Evolutionary conservation across 257 asterid species (phyloP), one percentile per base, ranked within the genome.

Genomic region (Eucommia ulmoides): DNA sequence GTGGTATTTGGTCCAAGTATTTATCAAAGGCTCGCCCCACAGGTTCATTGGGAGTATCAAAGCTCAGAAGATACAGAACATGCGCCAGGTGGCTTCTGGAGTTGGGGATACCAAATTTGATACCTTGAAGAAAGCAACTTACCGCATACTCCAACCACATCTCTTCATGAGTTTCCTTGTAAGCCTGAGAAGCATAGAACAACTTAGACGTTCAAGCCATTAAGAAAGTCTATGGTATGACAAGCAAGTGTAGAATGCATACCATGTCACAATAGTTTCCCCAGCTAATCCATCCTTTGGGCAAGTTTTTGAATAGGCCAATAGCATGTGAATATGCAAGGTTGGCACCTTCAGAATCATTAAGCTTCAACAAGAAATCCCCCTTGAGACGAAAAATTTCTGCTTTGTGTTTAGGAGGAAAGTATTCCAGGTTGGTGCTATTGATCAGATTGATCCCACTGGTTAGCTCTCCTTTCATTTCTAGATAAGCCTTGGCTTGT

Each of bases 271-370:
- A 91, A 70, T 83, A 91, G 65, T 71, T 86, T 74, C 99, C 96
- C 96, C 96, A 91, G 69, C 95, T 83, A 70, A 91, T 83, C 99
- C 99, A 91, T 53, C 96, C 99, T 71, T 86, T 91, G 6, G 96
- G 96, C 84, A 86, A 71, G 74, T 73, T 83, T 80, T 86, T 91
- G 84, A 76, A 91, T 66, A 83, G 87, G 72, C 78, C 62, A 51
- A 91, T 85, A 45, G 93, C 93, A 55, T 79, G 70, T 63, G 99
- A 91, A 71, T 86, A 91, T 68, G 93, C 79, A 63, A 83, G 72
- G 61, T 91, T 91, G 63, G 99, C 99, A 44, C 99, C 99, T 77
- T 91, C 99, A 59, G 81, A 76, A 70, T 91, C 99, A 61, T 74
- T 74, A 46, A 86, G 94, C 78, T 91, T 91, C 74, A 91, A 66